A percentile compares a stretch with the other conserved stretches of the same genome.
These are phyloP conservation scores for Penicillium pulvis DNA, from an alignment of 495 filamentous ascomycete species.

Conservation along the genomic window DNA sequence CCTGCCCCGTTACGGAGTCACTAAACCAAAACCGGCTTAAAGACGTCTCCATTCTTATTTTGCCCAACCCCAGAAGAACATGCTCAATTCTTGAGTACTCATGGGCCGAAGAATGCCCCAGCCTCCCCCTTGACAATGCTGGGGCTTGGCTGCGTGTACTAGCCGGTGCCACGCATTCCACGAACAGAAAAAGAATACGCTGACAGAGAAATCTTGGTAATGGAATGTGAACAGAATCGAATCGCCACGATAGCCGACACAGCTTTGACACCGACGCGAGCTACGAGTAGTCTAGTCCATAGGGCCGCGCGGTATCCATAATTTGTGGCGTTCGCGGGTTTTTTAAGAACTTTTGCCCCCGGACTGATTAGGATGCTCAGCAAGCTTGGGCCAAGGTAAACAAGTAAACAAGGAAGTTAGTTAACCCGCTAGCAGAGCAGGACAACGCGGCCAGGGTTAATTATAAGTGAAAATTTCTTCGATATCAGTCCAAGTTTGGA, in stretches of 20 bases:
- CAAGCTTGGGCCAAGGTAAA: neutral
- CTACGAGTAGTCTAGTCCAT: neutral
- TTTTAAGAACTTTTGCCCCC: neutral
- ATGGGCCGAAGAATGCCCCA: constrained; percentile 5
- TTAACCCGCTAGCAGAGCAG: neutral
- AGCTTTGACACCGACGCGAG: neutral
- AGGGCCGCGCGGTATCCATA: constrained; percentile 12
- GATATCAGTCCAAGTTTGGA: constrained; percentile 6
- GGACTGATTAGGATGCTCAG: neutral
- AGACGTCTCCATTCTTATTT: neutral
- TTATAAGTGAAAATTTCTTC: constrained; percentile 2
- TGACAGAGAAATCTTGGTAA: neutral
- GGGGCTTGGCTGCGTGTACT: neutral
- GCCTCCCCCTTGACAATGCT: constrained; percentile 7
- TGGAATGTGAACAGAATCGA: constrained; percentile 9
- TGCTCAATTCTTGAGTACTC: constrained; percentile 1
- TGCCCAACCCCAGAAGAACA: constrained; percentile 5
- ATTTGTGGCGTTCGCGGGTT: constrained; percentile 4
- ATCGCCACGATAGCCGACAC: neutral
- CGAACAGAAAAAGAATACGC: neutral
- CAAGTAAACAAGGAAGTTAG: neutral
- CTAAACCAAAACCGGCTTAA: neutral
- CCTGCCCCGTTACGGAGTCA: neutral
- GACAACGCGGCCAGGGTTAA: neutral
- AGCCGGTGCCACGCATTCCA: constrained; percentile 4